Percentiles rank a stretch among this genome's conserved stretches.
Evolutionary conservation across 306 rosid genomes (phyloP).

Genomic region (Quercus wislizeni): DNA sequence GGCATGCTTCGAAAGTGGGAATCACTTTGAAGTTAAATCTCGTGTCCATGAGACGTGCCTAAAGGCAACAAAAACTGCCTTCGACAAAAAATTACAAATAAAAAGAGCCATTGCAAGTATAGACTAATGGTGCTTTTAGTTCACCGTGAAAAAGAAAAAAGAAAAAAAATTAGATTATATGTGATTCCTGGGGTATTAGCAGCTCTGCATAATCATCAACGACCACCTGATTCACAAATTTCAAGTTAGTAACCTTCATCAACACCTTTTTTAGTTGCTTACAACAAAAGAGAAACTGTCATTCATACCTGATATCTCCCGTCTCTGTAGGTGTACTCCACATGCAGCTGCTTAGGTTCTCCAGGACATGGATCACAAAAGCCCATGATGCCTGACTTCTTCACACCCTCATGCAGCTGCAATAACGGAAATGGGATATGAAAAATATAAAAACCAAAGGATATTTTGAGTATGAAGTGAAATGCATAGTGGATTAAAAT

Average conservation of each 20-base stretch:
- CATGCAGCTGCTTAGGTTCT: slow-evolving; percentile 63
- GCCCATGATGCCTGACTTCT: slow-evolving; percentile 97
- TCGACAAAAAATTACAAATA: not conserved
- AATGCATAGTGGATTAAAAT: not conserved
- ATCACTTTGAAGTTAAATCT: not conserved
- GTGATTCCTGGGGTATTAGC: slow-evolving; percentile 56
- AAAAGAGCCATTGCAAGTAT: not conserved
- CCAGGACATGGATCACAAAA: slow-evolving; percentile 94
- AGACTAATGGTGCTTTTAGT: not conserved
- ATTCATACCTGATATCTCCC: slow-evolving; percentile 57
- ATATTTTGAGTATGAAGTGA: not conserved
- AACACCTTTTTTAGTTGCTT: not conserved
- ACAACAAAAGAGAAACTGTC: not conserved
- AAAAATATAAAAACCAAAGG: not conserved
- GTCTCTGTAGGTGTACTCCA: slow-evolving; percentile 65
- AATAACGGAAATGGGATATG: slow-evolving; percentile 22
- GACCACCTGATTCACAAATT: slow-evolving; percentile 48
- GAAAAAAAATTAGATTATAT: slow-evolving; percentile 41
- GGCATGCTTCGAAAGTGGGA: not conserved
- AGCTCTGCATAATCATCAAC: slow-evolving; percentile 74
- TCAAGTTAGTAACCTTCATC: slow-evolving; percentile 24
- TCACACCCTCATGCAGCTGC: slow-evolving; percentile 93
- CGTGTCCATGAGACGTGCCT: not conserved
- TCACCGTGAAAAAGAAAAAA: not conserved
- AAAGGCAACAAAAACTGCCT: not conserved